Conservation (phyloP, 305 asterid species). For the Fraxinus nigra region DNA sequence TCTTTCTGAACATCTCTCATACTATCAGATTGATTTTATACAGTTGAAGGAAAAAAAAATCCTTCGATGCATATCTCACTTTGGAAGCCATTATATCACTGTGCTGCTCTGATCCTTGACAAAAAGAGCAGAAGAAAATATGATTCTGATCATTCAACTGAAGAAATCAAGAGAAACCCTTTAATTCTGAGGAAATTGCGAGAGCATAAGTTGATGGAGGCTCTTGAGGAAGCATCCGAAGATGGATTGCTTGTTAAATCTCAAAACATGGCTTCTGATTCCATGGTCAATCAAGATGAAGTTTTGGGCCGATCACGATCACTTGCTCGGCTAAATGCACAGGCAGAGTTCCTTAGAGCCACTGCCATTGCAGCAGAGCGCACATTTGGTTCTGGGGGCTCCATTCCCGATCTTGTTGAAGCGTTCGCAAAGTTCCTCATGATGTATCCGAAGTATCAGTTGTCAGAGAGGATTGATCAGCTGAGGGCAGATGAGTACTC, state of each 20-base stretch:
- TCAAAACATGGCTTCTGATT: conserved; percentile 70
- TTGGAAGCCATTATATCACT: conserved; percentile 90
- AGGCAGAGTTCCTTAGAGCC: conserved; percentile 83
- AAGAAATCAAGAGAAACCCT: conserved; percentile 59
- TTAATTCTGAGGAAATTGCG: conserved; percentile 68
- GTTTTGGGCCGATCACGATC: conserved; percentile 82
- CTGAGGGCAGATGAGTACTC: conserved; percentile 83
- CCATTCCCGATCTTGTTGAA: conserved; percentile 62
- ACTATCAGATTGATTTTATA: conserved; percentile 25
- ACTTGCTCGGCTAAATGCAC: conserved; percentile 78
- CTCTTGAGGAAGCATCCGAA: conserved; percentile 97
- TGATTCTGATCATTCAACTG: conserved; percentile 49
- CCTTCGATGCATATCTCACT: conserved; percentile 55
- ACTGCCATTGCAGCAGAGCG: conserved; percentile 95
- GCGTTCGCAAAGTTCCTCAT: conserved; percentile 78
- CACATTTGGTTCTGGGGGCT: conserved; percentile 48
- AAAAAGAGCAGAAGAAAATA: conserved; percentile 77
- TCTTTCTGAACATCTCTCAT: conserved; percentile 26
- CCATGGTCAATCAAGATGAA: conserved; percentile 62
- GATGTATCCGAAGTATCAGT: conserved; percentile 81
- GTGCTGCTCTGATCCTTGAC: conserved; percentile 86
- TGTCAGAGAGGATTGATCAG: conserved; percentile 82
- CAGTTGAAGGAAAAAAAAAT: background rate
- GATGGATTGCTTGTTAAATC: conserved; percentile 85
- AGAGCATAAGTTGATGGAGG: conserved; percentile 87